Conservation (phyloP, 2,329 filamentous ascomycete genomes). For the Ophiobolus disseminans region DNA sequence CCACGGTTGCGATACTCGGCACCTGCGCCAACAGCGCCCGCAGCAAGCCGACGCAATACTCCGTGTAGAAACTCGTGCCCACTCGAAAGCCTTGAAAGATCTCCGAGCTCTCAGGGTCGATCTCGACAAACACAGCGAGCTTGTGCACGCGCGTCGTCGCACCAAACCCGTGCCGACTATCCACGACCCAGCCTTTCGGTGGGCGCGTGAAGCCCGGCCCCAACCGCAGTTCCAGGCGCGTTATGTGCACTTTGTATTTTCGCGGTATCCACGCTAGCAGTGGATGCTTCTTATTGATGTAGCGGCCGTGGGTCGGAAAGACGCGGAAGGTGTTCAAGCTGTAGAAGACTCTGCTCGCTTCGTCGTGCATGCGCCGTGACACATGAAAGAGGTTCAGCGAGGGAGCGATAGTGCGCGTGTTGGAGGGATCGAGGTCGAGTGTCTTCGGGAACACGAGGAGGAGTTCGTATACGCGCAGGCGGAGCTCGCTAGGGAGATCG, state of each 20-base stretch:
- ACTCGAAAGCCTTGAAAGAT: conserved; percentile 73
- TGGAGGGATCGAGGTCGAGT: conserved; percentile 71
- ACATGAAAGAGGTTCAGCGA: conserved; percentile 72
- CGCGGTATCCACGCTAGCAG: conserved; percentile 71
- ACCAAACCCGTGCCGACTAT: conserved; percentile 66
- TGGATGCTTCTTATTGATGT: conserved; percentile 77
- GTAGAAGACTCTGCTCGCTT: conserved; percentile 61
- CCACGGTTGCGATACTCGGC: conserved; percentile 63
- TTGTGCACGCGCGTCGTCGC: conserved; percentile 67
- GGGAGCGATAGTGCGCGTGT: conserved; percentile 67
- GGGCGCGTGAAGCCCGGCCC: conserved; percentile 77
- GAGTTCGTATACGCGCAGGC: conserved; percentile 57
- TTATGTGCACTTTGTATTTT: conserved; percentile 66
- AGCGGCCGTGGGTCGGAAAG: conserved; percentile 61
- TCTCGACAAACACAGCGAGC: conserved; percentile 73
- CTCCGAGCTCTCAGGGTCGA: conserved; percentile 70
- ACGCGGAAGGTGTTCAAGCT: conserved; percentile 60
- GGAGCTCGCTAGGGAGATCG: conserved; percentile 61
- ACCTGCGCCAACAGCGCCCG: conserved; percentile 63
- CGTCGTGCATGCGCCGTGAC: conserved; percentile 58
- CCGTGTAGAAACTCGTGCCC: conserved; percentile 72
- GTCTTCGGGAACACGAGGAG: conserved; percentile 60
- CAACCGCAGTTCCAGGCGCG: conserved; percentile 71
- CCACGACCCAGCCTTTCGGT: conserved; percentile 73
- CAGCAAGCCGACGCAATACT: conserved; percentile 67